phyloP scores from a whole-genome alignment of 495 filamentous ascomycete genomes.

The Rhypophila decipiens region DNA sequence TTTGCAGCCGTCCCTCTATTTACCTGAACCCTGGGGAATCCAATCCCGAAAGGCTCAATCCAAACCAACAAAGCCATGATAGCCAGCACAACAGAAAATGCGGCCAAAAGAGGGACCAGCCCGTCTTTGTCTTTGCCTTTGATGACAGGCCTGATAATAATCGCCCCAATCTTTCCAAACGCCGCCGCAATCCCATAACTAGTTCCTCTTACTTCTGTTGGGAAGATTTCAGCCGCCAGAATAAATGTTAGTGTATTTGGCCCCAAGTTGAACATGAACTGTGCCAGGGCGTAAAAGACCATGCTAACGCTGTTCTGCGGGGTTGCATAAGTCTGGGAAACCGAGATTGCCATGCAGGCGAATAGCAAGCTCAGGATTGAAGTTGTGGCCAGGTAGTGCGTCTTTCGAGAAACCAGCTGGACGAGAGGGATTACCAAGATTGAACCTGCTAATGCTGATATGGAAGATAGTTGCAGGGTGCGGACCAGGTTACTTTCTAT shows the following conservation, averaged over 20 bases:
- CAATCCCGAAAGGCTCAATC: conserved; percentile 3
- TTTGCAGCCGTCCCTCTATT: neutral
- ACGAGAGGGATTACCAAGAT: conserved; percentile 32
- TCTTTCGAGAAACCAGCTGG: conserved; percentile 26
- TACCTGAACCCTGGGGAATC: conserved; percentile 1
- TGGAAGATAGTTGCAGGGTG: conserved; percentile 32
- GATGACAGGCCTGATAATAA: conserved; percentile 17
- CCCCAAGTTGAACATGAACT: conserved; percentile 62
- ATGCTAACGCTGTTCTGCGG: conserved; percentile 39
- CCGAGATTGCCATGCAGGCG: conserved; percentile 29
- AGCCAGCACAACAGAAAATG: neutral
- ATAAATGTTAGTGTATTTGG: conserved; percentile 60
- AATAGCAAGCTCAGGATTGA: conserved; percentile 25
- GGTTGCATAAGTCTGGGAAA: conserved; percentile 17
- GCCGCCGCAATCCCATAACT: conserved; percentile 39
- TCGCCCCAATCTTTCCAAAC: conserved; percentile 34
- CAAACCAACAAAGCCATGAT: conserved; percentile 3
- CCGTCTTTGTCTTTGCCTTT: neutral
- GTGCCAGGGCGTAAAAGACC: conserved; percentile 51
- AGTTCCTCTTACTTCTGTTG: conserved; percentile 32
- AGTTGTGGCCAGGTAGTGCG: neutral
- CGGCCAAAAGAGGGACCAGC: neutral
- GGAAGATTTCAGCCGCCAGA: conserved; percentile 38
- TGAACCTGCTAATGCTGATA: conserved; percentile 32
- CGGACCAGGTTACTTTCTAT: conserved; percentile 26